Base-by-base conservation (phyloP, 768 basidiomycete genomes). In the Hypholoma fasciculare region DNA sequence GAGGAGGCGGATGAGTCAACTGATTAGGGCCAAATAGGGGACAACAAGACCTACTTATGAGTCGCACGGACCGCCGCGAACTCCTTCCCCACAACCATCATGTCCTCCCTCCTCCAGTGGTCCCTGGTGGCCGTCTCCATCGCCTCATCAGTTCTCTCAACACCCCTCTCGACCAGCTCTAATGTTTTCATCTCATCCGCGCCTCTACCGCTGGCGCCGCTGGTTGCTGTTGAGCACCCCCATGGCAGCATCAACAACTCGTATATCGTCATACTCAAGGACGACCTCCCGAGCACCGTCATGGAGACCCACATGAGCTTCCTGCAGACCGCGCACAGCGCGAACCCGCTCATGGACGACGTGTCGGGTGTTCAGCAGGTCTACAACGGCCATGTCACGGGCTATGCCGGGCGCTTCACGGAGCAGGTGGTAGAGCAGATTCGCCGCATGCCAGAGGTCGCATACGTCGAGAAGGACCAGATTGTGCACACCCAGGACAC, bases 261-360 rank as follows among this genome's bases (percentile, higher is more conserved):
- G n/a, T 98, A 98, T 77, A 94, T 98, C 61, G 85, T 98, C 71
- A 82, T 94, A 70, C 80, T 98, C 62, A 94, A 92, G 81, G 80
- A 86, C 58, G 86, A 84, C 56, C 61, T 88, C 12, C 78, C 85
- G 4, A 66, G 79, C 8, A 71, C 78, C 16, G 74, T 87, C 40
- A 78, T 89, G 70, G 74, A 84, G 66, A 90, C 88, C 72, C 94
- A 96, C 71, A 74, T 94, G 73, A 88, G 88, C 71, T 87, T 90
- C 74, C 74, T 97, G 52, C 76, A 88, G 69, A 73, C 71, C n/a
- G 86, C 89, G 39, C 79, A 84, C 50, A 69, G 75, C 48, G 78
- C 84, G 47, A 78, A 84, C 53, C 78, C 83, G 14, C 71, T 84
- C 54, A 72, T 80, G 43, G 81, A 77, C 54, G 74, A 74, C 52